Evolutionary conservation across 306 rosid species (phyloP).

Genomic region (Cicer chorassanicum): DNA sequence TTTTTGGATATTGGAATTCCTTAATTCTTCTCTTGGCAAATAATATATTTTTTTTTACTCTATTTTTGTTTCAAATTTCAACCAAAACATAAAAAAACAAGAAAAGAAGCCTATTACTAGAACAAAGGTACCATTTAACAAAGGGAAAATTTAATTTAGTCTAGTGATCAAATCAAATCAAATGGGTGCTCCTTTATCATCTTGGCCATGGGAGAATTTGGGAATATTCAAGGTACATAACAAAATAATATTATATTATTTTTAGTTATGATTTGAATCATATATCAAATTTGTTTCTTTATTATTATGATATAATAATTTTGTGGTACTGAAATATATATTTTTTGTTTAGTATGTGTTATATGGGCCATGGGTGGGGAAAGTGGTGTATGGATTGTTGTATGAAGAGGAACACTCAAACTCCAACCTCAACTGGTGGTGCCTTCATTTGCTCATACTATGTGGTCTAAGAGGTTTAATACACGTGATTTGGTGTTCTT

Average conservation of each 20-base stretch:
- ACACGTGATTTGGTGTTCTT: constrained; percentile 49
- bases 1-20: background rate
- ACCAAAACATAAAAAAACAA: background rate
- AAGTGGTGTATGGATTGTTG: constrained; percentile 54
- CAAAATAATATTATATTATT: background rate
- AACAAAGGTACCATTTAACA: background rate
- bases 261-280: background rate
- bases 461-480: constrained; percentile 43
- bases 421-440: constrained; percentile 59
- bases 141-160: constrained; percentile 21
- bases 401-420: constrained; percentile 53
- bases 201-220: constrained; percentile 89
- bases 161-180: background rate
- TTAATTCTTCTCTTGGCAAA: background rate
- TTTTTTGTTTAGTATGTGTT: constrained; percentile 59
- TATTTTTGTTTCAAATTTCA: background rate
- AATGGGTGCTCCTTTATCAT: constrained; percentile 73
- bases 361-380: constrained; percentile 69
- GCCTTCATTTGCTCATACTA: constrained; percentile 59
- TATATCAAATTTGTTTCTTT: constrained; percentile 1
- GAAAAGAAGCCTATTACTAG: background rate
- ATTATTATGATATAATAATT: background rate
- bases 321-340: background rate
- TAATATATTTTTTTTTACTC: background rate
- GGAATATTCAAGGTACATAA: constrained; percentile 73